Base-by-base conservation (phyloP, 2,329 filamentous ascomycete genomes). In the Mycosphaerella sp. region DNA sequence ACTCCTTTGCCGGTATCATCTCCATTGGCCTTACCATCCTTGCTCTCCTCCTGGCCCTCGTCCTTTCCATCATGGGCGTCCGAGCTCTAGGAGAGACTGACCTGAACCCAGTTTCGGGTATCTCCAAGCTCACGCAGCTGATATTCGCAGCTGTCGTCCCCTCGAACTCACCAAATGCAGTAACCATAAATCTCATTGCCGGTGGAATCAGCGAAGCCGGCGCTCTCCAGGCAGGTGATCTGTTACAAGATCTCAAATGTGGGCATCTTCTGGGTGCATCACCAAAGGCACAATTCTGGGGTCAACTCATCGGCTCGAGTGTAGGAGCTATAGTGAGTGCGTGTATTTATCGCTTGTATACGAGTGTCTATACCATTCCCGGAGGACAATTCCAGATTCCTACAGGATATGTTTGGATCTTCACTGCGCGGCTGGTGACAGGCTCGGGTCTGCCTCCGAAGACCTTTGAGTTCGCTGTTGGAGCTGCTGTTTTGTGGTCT, bases 231-330 rank as follows among this genome's bases (percentile, higher is more conserved):
- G 91, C 93, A 2, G 93, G 93, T 7, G 93, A 98, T 68, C 81
- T 98, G 49, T 87, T 98, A 79, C 93, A 98, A 67, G 93, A 98
- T 66, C 79, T 98, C 27, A 98, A 98, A 69, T 96, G 93, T 0
- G 93, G 93, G 0, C 90, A 98, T 68, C 74, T 98, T 0, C 79
- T 98, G 0, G 90, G 91, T 9, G 93, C 93, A 0, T 87, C 89
- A 3, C 93, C 93, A 0, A 93, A 87, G 61, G 93, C 93, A 0
- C 93, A 98, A 64, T 98, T 98, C 67, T 96, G 88, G 78, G 93
- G 93, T 0, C 93, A 98, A 66, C 81, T 97, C 16, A 90, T 98
- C 47, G 93, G 93, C 4, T 88, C 86, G 32, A 85, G 87, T 0
- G 82, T 87, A 2, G 93, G 93, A 1, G 90, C 93, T 0, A 77